Evolutionary conservation across 2,329 filamentous ascomycete genomes (phyloP), one percentile per base, ranked within the genome.

Genomic region (Ascochyta rabiei): DNA sequence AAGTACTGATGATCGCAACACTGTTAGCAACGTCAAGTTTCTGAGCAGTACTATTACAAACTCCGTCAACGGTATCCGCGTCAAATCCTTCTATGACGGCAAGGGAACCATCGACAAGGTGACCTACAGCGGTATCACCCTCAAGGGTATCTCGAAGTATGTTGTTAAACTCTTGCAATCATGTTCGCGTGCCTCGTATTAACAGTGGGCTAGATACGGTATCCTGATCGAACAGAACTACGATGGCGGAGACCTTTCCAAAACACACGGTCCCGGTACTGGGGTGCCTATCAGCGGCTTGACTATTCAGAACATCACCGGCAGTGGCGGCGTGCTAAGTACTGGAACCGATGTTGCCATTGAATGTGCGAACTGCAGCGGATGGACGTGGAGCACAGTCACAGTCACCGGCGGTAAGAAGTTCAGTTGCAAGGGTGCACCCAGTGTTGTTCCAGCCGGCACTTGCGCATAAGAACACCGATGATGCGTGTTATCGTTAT

Each of bases 61-160:
- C 64, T 82, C 80, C 2, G 64, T 77, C 34, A 83, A 84, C 64
- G 83, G 81, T 42, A 75, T 82, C 43, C 82, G 83, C 52, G 79
- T 86, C 70, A 86, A 86, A 74, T 39, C 34, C 16, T 46, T 46
- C 15, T 37, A 23, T 16, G 43, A 46, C 21, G 43, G 43, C 15
- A 35, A 16, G 10, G 43, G 43, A 24, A 38, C 21, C 15, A 46
- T 46, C 6, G 33, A 37, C 34, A 21, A 28, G 12, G 33, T 46
- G 6, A 37, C 33, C 10, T 46, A 46, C 16, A 26, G 19, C 6
- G 43, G 43, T 6, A 37, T 46, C 16, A 46, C 43, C 16, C 43
- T 46, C 15, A 18, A 8, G 2, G 33, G n/a, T n/a, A 46, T 46
- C 8, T 7, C 43, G 6, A 34, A 34, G 43, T 46, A 21, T 7